These are phyloP conservation scores for Leccinum solheimii DNA, from an alignment of 1,284 basidiomycete species.

Conservation along the genomic window DNA sequence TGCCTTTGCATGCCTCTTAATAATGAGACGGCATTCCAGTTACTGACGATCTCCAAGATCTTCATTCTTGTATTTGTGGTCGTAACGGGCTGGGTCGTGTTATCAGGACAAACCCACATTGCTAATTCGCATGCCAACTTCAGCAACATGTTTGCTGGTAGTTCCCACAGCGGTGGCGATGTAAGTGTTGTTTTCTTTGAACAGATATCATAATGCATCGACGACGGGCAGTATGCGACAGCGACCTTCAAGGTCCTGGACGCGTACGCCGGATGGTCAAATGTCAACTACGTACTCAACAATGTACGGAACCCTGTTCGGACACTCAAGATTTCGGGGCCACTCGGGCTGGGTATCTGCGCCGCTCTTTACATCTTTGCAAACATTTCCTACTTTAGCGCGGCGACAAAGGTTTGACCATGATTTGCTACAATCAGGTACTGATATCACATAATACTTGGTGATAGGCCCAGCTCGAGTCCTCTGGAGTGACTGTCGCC, in stretches of 20 bases:
- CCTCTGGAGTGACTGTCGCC: conserved; percentile 50
- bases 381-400: conserved; percentile 55
- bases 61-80: conserved; percentile 32
- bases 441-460: background rate
- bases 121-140: conserved; percentile 48
- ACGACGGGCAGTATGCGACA: conserved; percentile 47
- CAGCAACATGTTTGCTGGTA: conserved; percentile 47
- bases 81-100: conserved; percentile 47
- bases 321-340: conserved; percentile 56
- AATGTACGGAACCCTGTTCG: conserved; percentile 53
- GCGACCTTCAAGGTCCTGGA: conserved; percentile 59
- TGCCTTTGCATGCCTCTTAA: background rate
- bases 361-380: conserved; percentile 50
- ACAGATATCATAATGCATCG: background rate
- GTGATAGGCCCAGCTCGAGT: conserved; percentile 42
- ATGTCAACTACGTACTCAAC: conserved; percentile 54
- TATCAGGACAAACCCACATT: conserved; percentile 49
- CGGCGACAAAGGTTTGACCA: conserved; percentile 21
- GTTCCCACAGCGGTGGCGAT: conserved; percentile 47
- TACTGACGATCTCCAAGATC: conserved; percentile 29
- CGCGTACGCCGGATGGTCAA: conserved; percentile 56
- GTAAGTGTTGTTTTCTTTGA: conserved; percentile 24
- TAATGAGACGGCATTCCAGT: conserved; percentile 5
- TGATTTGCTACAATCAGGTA: background rate
- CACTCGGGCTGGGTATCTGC: conserved; percentile 49